phyloP scores from a whole-genome alignment of 352 stramenopile genomes.

The Salisapilia sapeloensis region DNA sequence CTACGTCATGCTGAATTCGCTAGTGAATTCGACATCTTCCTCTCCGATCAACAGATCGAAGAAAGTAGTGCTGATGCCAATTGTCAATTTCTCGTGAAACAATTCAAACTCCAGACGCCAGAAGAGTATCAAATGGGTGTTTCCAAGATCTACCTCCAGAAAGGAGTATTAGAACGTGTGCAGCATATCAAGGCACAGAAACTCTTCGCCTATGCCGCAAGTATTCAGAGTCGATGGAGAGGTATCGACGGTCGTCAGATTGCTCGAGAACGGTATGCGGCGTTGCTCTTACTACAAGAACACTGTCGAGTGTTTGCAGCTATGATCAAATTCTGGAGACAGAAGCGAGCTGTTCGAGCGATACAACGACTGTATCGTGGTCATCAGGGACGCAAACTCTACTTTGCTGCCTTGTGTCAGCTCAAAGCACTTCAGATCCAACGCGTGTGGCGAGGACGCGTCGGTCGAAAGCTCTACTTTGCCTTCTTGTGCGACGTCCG shows the following conservation, averaged over 20 bases:
- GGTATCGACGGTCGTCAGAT: slow-evolving; percentile 15
- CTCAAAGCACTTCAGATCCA: slow-evolving; percentile 24
- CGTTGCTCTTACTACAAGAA: slow-evolving; percentile 26
- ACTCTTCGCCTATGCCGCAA: slow-evolving; percentile 37
- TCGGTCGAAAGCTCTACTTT: slow-evolving; percentile 16
- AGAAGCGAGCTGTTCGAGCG: slow-evolving; percentile 3
- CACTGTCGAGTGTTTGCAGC: slow-evolving; percentile 27
- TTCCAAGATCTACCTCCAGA: slow-evolving; percentile 79
- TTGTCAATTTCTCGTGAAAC: slow-evolving; percentile 32
- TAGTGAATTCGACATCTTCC: slow-evolving; percentile 48
- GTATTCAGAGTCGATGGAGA: slow-evolving; percentile 48
- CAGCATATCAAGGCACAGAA: slow-evolving; percentile 45
- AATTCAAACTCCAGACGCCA: slow-evolving; percentile 37
- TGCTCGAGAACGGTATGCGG: slow-evolving; percentile 14
- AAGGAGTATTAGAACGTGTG: slow-evolving; percentile 55
- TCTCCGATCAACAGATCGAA: slow-evolving; percentile 17
- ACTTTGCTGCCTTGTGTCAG: slow-evolving; percentile 10
- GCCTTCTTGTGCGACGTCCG: slow-evolving; percentile 14
- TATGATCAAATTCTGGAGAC: slow-evolving; percentile 12
- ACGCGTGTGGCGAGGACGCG: slow-evolving; percentile 17
- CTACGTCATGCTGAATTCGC: slow-evolving; percentile 62
- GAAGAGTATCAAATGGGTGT: slow-evolving; percentile 68
- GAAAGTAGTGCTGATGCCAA: slow-evolving; percentile 9
- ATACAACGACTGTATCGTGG: slow-evolving; percentile 19
- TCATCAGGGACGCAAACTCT: slow-evolving; percentile 9